Evolutionary conservation across 768 basidiomycete species (phyloP).

Genomic region (Chalciporus sphaerocephalus): DNA sequence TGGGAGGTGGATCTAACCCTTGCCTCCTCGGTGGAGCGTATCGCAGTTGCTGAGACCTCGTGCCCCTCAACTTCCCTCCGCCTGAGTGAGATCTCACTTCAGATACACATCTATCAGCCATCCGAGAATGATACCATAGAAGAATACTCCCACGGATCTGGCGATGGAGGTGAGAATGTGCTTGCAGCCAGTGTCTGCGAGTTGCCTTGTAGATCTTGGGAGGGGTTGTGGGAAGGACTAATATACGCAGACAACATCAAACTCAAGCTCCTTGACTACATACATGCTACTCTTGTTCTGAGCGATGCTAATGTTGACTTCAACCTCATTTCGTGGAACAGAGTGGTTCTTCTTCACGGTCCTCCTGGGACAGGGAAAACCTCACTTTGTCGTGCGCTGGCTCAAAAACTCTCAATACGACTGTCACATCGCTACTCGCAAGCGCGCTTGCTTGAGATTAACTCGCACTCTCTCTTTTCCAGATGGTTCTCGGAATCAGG

Average conservation of each 20-base stretch:
- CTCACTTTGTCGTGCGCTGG: constrained; percentile 87
- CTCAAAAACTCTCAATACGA: constrained; percentile 92
- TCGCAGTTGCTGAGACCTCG: constrained; percentile 66
- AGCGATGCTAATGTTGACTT: constrained; percentile 84
- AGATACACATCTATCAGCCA: constrained; percentile 88
- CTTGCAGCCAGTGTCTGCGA: constrained; percentile 89
- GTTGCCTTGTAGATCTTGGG: constrained; percentile 76
- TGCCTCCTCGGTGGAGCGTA: constrained; percentile 67
- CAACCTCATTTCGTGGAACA: constrained; percentile 94
- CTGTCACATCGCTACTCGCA: constrained; percentile 81
- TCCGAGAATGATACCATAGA: constrained; percentile 62
- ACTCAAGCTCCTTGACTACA: constrained; percentile 84
- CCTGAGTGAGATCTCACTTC: constrained; percentile 56
- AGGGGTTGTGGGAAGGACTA: constrained; percentile 90
- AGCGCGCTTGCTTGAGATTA: constrained; percentile 90
- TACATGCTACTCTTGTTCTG: constrained; percentile 90
- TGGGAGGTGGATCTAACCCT: constrained; percentile 78
- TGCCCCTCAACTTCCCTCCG: constrained; percentile 54
- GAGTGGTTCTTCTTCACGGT: constrained; percentile 90
- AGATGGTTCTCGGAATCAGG: constrained; percentile 99
- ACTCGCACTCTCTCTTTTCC: constrained; percentile 96
- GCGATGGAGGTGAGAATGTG: constrained; percentile 59
- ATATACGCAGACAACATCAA: constrained; percentile 86
- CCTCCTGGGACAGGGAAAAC: constrained; percentile 99
- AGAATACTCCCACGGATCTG: constrained; percentile 63